These are phyloP conservation scores for Tylopilus sp. DNA, from an alignment of 768 basidiomycete genomes.

Conservation along the genomic window DNA sequence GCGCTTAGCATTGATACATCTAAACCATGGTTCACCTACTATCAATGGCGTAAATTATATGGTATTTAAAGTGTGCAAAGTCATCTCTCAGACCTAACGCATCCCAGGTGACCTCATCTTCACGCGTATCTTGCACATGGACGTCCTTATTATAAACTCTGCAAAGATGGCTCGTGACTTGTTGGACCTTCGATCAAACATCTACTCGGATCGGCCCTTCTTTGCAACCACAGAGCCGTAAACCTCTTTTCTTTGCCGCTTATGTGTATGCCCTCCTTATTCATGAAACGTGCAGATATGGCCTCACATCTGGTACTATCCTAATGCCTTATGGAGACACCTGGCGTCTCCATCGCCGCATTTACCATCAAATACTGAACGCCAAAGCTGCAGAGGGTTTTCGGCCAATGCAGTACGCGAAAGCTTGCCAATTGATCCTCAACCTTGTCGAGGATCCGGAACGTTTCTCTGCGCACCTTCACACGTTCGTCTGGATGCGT, in stretches of 20 bases:
- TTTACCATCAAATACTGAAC: slow-evolving; percentile 35
- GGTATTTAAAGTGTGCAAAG: slow-evolving; percentile 9
- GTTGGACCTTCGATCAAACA: slow-evolving; percentile 25
- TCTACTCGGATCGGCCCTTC: slow-evolving; percentile 34
- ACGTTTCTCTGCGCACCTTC: slow-evolving; percentile 22
- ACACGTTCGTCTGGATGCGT: slow-evolving; percentile 18
- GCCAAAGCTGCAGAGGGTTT: slow-evolving; percentile 26
- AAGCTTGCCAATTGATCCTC: slow-evolving; percentile 31
- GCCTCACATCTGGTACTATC: slow-evolving; percentile 33
- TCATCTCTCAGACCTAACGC: background rate
- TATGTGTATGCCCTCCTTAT: background rate
- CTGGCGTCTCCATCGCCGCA: slow-evolving; percentile 36
- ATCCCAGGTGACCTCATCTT: slow-evolving; percentile 22
- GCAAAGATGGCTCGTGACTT: slow-evolving; percentile 26
- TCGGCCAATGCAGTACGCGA: slow-evolving; percentile 32
- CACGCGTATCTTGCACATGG: slow-evolving; percentile 20
- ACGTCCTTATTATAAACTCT: slow-evolving; percentile 28
- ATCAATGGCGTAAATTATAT: slow-evolving; percentile 28
- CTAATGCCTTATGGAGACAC: slow-evolving; percentile 37
- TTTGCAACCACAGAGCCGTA: slow-evolving; percentile 23
- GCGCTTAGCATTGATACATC: slow-evolving; percentile 24
- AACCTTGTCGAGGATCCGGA: slow-evolving; percentile 30
- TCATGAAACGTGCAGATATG: slow-evolving; percentile 17
- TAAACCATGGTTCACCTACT: slow-evolving; percentile 33
- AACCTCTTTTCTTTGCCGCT: background rate